These are phyloP conservation scores for Alternaria triticimaculans DNA, from an alignment of 2,329 filamentous ascomycete genomes.

Conservation along the genomic window DNA sequence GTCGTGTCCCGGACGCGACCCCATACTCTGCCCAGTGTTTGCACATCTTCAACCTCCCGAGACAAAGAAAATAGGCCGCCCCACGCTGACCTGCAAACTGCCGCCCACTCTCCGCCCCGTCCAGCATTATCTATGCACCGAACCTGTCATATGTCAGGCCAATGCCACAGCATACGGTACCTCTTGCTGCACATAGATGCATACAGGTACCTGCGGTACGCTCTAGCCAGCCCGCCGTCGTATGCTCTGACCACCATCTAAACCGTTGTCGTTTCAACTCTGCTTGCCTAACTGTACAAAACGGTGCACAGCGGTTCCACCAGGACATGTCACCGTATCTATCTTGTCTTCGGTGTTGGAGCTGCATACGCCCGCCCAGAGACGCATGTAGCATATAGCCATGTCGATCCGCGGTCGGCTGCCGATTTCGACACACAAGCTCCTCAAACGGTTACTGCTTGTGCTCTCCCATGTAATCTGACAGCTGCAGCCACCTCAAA, in stretches of 20 bases:
- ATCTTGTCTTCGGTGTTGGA: background rate
- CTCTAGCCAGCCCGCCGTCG: background rate
- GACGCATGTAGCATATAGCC: background rate
- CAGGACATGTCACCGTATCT: background rate
- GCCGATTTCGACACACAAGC: background rate
- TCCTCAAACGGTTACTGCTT: background rate
- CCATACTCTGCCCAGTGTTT: background rate
- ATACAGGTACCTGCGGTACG: slow-evolving; percentile 8
- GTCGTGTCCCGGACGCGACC: background rate
- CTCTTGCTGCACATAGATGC: slow-evolving; percentile 10
- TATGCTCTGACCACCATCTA: slow-evolving; percentile 6
- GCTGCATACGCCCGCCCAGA: slow-evolving; percentile 1
- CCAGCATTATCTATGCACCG: background rate
- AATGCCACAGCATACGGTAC: slow-evolving; percentile 8
- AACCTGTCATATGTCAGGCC: slow-evolving; percentile 15
- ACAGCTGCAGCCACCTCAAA: slow-evolving; percentile 4
- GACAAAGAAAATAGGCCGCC: slow-evolving; percentile 7
- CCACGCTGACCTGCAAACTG: slow-evolving; percentile 5
- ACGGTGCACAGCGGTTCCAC: background rate
- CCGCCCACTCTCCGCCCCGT: background rate
- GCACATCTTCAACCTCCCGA: slow-evolving; percentile 9
- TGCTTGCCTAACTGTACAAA: background rate
- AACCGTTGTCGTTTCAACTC: slow-evolving; percentile 6
- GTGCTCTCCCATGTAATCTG: slow-evolving; percentile 2
- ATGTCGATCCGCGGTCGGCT: slow-evolving; percentile 8